phyloP scores from a whole-genome alignment of 495 filamentous ascomycete species.

The Talaromyces trachyspermus region DNA sequence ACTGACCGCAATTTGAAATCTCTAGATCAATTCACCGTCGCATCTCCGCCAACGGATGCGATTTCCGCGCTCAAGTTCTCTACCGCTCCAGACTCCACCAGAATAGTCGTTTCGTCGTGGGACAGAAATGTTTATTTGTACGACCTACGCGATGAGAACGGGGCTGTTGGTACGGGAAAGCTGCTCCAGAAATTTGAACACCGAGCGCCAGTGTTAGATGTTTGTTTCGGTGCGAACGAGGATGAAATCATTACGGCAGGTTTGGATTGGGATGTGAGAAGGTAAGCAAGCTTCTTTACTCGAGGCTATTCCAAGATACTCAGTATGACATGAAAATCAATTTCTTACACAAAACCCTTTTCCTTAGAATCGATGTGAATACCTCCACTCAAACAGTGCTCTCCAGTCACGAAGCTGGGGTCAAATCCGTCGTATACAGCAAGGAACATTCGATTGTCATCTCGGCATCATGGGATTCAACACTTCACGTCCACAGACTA shows the following conservation, averaged over 20 bases:
- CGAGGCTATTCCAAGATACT: too few species aligned
- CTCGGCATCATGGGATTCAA: conserved; percentile 89
- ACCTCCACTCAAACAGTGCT: conserved; percentile 66
- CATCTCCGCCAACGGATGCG: conserved; percentile 71
- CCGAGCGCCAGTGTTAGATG: conserved; percentile 79
- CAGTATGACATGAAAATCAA: too few species aligned
- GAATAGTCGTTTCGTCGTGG: conserved; percentile 88
- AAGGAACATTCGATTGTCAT: conserved; percentile 68
- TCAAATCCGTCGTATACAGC: conserved; percentile 77
- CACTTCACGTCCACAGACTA: conserved; percentile 73
- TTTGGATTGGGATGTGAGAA: conserved; percentile 76
- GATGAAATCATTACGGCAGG: conserved; percentile 81
- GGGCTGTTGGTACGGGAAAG: conserved; percentile 44
- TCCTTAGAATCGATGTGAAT: conserved; percentile 67
- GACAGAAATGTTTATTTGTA: conserved; percentile 90
- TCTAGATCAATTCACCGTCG: conserved; percentile 40
- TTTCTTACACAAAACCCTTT: too few species aligned
- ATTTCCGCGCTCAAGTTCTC: conserved; percentile 84
- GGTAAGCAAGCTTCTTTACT: conserved; percentile 34
- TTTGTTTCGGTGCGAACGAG: conserved; percentile 75
- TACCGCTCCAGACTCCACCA: conserved; percentile 53
- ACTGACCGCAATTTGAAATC: not conserved
- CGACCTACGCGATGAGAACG: conserved; percentile 59
- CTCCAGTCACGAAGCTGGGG: conserved; percentile 69
- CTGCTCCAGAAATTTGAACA: conserved; percentile 70